Percentiles rank a stretch among this genome's conserved stretches.
Evolutionary conservation across 192 early-diverging fungal genomes (phyloP).

Genomic region (Entomortierella parvispora): DNA sequence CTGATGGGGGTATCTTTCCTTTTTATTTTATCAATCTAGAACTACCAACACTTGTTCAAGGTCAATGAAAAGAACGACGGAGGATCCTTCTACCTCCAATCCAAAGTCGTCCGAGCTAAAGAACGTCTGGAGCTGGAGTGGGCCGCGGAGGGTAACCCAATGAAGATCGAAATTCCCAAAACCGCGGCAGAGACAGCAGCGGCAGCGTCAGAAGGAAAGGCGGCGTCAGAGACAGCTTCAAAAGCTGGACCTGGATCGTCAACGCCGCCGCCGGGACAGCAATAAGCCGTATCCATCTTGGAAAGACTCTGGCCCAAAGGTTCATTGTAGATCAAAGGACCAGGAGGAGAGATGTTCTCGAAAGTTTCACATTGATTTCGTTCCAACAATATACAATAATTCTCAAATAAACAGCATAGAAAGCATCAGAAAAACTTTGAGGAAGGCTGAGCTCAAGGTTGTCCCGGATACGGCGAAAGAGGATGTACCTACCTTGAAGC

Average conservation of each 20-base stretch:
- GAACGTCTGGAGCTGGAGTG: conserved; percentile 95
- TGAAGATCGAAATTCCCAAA: conserved; percentile 16
- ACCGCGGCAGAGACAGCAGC: not conserved
- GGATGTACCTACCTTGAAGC: too few species aligned
- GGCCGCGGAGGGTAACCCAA: conserved; percentile 62
- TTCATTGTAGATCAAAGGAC: too few species aligned
- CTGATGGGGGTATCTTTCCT: too few species aligned
- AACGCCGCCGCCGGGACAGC: not conserved
- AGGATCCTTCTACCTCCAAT: conserved; percentile 95
- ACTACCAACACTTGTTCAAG: conserved; percentile 88
- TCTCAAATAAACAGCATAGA: too few species aligned
- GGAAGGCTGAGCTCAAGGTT: too few species aligned
- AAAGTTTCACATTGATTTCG: too few species aligned
- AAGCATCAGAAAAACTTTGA: too few species aligned
- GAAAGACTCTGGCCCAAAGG: too few species aligned
- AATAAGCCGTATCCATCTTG: too few species aligned
- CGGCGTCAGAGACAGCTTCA: conserved; percentile 4
- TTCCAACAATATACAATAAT: too few species aligned
- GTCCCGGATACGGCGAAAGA: too few species aligned
- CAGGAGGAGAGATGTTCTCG: too few species aligned
- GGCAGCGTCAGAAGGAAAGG: conserved; percentile 12
- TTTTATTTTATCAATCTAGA: conserved; percentile 52
- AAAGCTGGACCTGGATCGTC: not conserved
- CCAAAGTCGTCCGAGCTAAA: conserved; percentile 92
- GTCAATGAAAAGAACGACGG: conserved; percentile 87